These are phyloP conservation scores for Kuraishia capsulata DNA, from an alignment of 805 yeast genomes.

Conservation along the genomic window DNA sequence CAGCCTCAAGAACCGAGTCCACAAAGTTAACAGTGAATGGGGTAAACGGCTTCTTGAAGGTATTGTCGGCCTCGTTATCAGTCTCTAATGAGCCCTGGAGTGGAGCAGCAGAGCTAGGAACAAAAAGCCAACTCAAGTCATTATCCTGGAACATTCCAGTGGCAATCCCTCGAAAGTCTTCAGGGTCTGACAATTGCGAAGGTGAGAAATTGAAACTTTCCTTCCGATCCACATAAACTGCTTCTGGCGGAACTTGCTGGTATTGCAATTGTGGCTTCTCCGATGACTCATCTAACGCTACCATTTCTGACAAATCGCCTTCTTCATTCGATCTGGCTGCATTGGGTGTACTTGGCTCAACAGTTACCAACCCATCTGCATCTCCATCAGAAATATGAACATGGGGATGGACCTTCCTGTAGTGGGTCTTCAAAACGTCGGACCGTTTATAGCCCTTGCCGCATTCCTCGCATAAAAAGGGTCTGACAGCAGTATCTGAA, in stretches of 20 bases:
- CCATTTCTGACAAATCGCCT: not conserved
- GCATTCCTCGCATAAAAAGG: conserved; percentile 5
- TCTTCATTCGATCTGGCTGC: too few relatives aligned
- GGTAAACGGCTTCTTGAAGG: too few relatives aligned
- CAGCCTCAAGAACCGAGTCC: not conserved
- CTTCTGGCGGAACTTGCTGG: too few relatives aligned
- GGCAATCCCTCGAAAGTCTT: conserved; percentile 3
- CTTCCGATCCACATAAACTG: too few relatives aligned
- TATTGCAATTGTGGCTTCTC: too few relatives aligned
- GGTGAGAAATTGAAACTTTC: not conserved
- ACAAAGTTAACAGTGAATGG: not conserved
- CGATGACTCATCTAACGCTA: not conserved
- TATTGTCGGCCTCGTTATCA: too few relatives aligned
- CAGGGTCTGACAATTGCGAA: conserved; percentile 1
- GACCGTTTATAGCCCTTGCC: conserved; percentile 4
- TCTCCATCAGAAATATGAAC: too few relatives aligned
- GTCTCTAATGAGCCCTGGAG: too few relatives aligned
- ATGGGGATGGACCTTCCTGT: not conserved
- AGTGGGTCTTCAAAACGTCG: conserved; percentile 6
- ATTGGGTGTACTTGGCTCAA: too few relatives aligned
- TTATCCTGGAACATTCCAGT: conserved; percentile 10
- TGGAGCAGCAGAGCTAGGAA: too few relatives aligned
- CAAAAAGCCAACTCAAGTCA: conserved; percentile 16
- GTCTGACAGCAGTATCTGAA: not conserved
- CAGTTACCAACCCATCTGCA: too few relatives aligned